Percentiles rank a stretch among this genome's conserved stretches.
phyloP scores from a whole-genome alignment of 345 rosid genomes.

The Aquilaria yunnanensis region DNA sequence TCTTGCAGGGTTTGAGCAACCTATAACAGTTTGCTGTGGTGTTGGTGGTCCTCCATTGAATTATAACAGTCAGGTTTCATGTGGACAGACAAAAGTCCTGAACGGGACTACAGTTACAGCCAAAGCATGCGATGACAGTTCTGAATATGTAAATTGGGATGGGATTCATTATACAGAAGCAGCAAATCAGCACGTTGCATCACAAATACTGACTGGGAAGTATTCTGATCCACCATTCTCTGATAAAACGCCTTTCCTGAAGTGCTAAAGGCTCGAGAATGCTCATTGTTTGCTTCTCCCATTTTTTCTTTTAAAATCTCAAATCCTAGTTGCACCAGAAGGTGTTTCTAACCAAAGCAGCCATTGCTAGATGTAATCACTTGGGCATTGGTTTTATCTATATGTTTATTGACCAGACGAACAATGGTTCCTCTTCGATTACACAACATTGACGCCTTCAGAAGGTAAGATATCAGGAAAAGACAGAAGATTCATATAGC shows the following conservation, averaged over 20 bases:
- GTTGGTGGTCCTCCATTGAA: conserved; percentile 78
- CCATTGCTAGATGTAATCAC: background rate
- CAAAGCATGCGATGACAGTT: conserved; percentile 69
- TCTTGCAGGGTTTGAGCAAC: conserved; percentile 82
- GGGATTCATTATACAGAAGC: conserved; percentile 95
- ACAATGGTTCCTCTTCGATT: no score
- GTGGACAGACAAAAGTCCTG: conserved; percentile 83
- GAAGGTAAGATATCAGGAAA: no score
- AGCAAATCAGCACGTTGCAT: conserved; percentile 65
- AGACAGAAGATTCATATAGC: no score
- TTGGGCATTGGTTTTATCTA: no score
- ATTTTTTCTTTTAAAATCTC: background rate
- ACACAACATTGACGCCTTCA: no score
- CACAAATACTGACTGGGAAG: conserved; percentile 76
- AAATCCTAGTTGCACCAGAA: conserved; percentile 7
- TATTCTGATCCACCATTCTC: conserved; percentile 84
- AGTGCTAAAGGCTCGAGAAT: conserved; percentile 39
- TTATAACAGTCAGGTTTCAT: conserved; percentile 55
- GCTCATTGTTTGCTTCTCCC: conserved; percentile 7
- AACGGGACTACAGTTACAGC: conserved; percentile 57
- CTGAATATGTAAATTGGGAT: conserved; percentile 89
- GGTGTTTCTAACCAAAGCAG: conserved; percentile 8
- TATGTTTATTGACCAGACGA: no score
- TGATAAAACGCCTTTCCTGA: conserved; percentile 80
- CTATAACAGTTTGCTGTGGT: conserved; percentile 95